Conservation (phyloP, 352 stramenopile species). For the Aphanomyces cochlioides region DNA sequence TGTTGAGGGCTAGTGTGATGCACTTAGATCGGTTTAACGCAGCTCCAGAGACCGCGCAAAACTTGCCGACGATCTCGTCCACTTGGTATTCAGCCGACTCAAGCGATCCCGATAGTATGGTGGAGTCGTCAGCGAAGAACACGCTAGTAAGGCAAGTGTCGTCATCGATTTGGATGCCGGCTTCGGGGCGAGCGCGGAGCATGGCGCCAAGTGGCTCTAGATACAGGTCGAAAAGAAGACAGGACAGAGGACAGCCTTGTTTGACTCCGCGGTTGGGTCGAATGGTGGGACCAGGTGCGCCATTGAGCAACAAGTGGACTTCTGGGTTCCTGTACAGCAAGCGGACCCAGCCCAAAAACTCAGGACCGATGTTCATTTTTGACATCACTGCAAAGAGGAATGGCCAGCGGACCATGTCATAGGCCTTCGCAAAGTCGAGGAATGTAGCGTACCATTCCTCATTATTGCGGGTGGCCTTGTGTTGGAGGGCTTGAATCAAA, state of each 20-base stretch:
- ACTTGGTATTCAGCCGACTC: slow-evolving; percentile 12
- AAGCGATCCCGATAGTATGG: slow-evolving; percentile 10
- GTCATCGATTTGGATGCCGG: background rate
- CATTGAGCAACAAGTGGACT: slow-evolving; percentile 29
- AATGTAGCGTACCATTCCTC: slow-evolving; percentile 28
- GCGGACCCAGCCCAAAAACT: slow-evolving; percentile 30
- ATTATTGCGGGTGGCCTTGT: slow-evolving; percentile 17
- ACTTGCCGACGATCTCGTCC: slow-evolving; percentile 30
- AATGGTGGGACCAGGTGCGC: slow-evolving; percentile 15
- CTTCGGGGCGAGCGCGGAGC: slow-evolving; percentile 2
- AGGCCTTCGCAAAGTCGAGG: slow-evolving; percentile 35
- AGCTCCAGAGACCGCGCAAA: slow-evolving; percentile 33
- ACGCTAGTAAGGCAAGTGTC: slow-evolving; percentile 9
- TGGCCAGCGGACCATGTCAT: slow-evolving; percentile 33
- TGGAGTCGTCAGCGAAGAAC: slow-evolving; percentile 35
- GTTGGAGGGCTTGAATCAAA: slow-evolving; percentile 30
- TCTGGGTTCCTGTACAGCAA: slow-evolving; percentile 29
- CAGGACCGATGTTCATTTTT: slow-evolving; percentile 30
- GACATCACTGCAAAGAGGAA: slow-evolving; percentile 32
- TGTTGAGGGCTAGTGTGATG: slow-evolving; percentile 25
- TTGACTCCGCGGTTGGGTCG: slow-evolving; percentile 27
- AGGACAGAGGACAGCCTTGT: slow-evolving; percentile 31
- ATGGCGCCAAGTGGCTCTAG: slow-evolving; percentile 27
- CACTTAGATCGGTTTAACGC: slow-evolving; percentile 31
- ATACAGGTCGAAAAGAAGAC: slow-evolving; percentile 27